Base-by-base conservation (phyloP, 768 basidiomycete genomes). In the Dioszegia hungarica region DNA sequence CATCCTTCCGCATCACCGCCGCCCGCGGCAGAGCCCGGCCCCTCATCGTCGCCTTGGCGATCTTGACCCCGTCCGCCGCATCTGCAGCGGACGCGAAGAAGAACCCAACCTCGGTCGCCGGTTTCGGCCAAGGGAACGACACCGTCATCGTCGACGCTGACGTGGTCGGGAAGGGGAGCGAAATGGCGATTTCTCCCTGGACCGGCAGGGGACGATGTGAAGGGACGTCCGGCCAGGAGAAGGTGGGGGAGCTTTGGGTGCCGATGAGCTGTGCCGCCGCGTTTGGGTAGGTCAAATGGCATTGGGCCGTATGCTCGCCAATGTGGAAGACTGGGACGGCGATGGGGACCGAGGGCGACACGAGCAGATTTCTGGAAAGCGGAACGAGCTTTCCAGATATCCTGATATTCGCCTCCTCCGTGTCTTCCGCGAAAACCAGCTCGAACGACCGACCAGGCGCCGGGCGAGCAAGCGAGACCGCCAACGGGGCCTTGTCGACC, bases 361-460 rank as follows among this genome's bases (percentile, higher is more conserved):
- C 67, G 2, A 65, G 41, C n/a, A 50, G 12, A n/a, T 31, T 39
- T 31, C 27, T 38, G 5, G 59, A 56, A 20, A 61, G 40, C 2
- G 63, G 61, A 24, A 59, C 31, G 17, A 68, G 36, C 1, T 39
- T 59, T 12, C 61, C 67, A 19, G 59, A 33, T 3, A 66, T 5
- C 9, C 29, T 20, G 0, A 64, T 27, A 4, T 37, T 11, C 38
- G 12, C 44, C 38, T 59, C 59, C 19, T 28, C 40, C 12, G 5
- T 17, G 2, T 43, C 17, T 19, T 10, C 56, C 15, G 25, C 11
- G 25, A 59, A 57, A 10, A 40, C 29, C 28, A 65, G 27, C 12
- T 61, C 57, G 48, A 65, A 65, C 9, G 27, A 20, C 39, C 54
- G 28, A 10, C 34, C 49, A 9, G 49, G 24, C 5, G 49, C 49